Evolutionary conservation across 495 filamentous ascomycete species (phyloP).

Genomic region (Aspergillus indologenus): DNA sequence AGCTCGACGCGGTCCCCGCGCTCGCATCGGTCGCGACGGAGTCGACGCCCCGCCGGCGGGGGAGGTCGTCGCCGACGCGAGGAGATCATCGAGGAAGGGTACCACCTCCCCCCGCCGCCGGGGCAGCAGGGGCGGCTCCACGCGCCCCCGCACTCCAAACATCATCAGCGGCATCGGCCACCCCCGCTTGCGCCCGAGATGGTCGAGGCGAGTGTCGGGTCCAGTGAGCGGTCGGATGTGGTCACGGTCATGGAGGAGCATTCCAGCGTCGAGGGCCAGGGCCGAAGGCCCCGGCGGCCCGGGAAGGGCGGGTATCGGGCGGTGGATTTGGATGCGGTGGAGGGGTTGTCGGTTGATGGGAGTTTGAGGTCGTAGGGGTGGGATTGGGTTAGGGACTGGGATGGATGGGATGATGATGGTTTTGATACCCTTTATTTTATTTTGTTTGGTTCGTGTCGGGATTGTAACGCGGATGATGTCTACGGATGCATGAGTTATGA

Average conservation of each 20-base stretch:
- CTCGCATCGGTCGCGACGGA: not conserved
- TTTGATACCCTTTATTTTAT: conserved; percentile 6
- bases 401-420: not conserved
- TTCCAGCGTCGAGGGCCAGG: conserved; percentile 15
- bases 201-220: conserved; percentile 27
- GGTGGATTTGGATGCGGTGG: conserved; percentile 23
- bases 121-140: not conserved
- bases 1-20: not conserved
- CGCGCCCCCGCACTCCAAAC: not conserved
- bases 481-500: not conserved
- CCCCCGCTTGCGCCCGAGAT: conserved; percentile 14
- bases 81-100: not conserved
- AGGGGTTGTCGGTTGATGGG: conserved; percentile 27
- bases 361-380: conserved; percentile 29
- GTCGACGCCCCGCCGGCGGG: too few species aligned
- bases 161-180: not conserved
- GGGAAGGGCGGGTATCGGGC: conserved; percentile 4
- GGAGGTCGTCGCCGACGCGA: not conserved
- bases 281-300: not conserved
- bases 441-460: too few species aligned
- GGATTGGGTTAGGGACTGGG: conserved; percentile 4
- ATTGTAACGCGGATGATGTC: conserved; percentile 6
- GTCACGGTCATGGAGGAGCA: conserved; percentile 36
- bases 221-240: conserved; percentile 30
- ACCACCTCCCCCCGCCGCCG: not conserved